Evolutionary conservation across 2,329 filamentous ascomycete species (phyloP).

Genomic region (Diaporthe sp.): DNA sequence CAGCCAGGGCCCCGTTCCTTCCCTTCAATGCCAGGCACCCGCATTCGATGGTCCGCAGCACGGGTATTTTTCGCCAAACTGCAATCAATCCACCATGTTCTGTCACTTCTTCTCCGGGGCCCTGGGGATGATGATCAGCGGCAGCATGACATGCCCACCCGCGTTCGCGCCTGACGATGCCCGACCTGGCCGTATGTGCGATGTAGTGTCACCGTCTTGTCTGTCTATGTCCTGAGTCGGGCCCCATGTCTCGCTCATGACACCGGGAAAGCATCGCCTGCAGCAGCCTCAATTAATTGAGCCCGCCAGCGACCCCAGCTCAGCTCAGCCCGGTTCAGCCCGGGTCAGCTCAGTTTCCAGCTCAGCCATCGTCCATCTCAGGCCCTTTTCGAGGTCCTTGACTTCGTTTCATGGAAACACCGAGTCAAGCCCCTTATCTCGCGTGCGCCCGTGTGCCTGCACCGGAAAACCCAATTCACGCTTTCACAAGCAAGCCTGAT

Average conservation of each 20-base stretch:
- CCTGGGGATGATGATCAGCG: conserved; percentile 25
- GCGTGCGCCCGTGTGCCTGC: conserved; percentile 5
- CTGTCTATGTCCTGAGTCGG: conserved; percentile 14
- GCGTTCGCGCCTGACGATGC: conserved; percentile 20
- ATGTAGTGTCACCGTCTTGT: conserved; percentile 5
- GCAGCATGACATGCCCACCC: neutral
- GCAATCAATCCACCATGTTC: neutral
- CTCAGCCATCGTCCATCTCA: neutral
- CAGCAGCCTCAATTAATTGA: conserved; percentile 12
- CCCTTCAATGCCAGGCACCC: conserved; percentile 5
- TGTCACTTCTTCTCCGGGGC: neutral
- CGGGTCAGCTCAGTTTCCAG: neutral
- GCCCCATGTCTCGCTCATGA: conserved; percentile 18
- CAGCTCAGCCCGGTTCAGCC: neutral
- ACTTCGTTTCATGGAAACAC: conserved; percentile 11
- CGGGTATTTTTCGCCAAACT: neutral
- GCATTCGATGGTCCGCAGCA: neutral
- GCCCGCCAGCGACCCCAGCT: neutral
- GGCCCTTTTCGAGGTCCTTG: neutral
- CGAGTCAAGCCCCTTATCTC: conserved; percentile 27
- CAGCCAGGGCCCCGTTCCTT: too few relatives aligned
- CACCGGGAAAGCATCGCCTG: conserved; percentile 18
- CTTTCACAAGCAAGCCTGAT: conserved; percentile 4
- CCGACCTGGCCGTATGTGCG: neutral
- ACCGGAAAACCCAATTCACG: conserved; percentile 14